These are phyloP conservation scores for Endoconidiophora laricicola DNA, from an alignment of 2,329 filamentous ascomycete genomes.

Conservation along the genomic window DNA sequence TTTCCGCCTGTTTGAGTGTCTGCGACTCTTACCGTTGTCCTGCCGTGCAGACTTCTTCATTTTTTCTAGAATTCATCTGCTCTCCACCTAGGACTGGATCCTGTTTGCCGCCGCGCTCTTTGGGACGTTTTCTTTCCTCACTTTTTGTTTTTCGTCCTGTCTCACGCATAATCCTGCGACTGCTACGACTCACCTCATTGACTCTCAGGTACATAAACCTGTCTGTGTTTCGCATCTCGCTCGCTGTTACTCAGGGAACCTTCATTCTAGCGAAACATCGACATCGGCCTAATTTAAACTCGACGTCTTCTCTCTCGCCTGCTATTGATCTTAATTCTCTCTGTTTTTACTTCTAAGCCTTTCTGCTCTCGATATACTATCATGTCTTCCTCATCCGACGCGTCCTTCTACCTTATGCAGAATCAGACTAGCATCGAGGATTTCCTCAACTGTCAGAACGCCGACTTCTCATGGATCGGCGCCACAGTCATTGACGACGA, in stretches of 20 bases:
- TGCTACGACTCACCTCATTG: background rate
- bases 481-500: slow-evolving; percentile 41
- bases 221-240: slow-evolving; percentile 5
- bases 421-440: slow-evolving; percentile 5
- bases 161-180: background rate
- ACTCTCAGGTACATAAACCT: slow-evolving; percentile 1
- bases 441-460: slow-evolving; percentile 7
- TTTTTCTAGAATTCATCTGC: background rate
- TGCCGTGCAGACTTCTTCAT: background rate
- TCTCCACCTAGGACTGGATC: background rate
- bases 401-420: background rate
- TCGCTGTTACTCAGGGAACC: slow-evolving; percentile 1
- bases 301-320: background rate
- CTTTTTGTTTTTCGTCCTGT: background rate
- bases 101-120: background rate
- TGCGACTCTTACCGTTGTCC: background rate
- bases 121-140: background rate
- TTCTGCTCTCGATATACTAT: background rate
- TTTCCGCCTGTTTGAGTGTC: background rate
- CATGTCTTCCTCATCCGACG: slow-evolving; percentile 8
- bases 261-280: background rate
- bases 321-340: background rate
- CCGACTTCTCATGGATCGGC: slow-evolving; percentile 27
- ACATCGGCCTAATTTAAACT: background rate
- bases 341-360: background rate